These are phyloP conservation scores for Gloeostereum incarnatum DNA, from an alignment of 768 basidiomycete species.

Conservation along the genomic window DNA sequence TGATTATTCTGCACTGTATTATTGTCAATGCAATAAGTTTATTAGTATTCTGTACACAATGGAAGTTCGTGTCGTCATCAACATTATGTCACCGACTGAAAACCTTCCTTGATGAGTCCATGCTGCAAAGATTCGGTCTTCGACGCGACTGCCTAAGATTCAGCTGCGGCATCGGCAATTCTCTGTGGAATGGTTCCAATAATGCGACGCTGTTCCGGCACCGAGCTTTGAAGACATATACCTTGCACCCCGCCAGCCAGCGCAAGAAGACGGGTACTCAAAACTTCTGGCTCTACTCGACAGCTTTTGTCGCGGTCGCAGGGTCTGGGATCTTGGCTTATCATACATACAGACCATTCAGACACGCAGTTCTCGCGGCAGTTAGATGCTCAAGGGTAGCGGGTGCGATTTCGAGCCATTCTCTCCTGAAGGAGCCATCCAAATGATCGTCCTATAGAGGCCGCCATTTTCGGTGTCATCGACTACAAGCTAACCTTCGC, in stretches of 20 bases:
- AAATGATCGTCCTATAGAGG: constrained; percentile 18
- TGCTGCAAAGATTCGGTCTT: not conserved
- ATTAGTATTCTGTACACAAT: not conserved
- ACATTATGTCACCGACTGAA: not conserved
- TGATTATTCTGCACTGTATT: too few relatives aligned
- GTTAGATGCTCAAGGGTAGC: constrained; percentile 78
- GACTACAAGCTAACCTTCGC: constrained; percentile 69
- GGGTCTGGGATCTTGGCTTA: constrained; percentile 33
- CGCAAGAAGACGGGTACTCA: too few relatives aligned
- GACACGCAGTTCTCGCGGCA: constrained; percentile 65
- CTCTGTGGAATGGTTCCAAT: too few relatives aligned
- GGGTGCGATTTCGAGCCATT: constrained; percentile 23
- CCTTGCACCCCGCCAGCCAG: too few relatives aligned
- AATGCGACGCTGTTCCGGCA: too few relatives aligned
- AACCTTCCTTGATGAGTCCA: not conserved
- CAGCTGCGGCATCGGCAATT: not conserved
- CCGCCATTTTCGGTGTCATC: constrained; percentile 52
- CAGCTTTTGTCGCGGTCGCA: not conserved
- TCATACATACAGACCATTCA: constrained; percentile 60
- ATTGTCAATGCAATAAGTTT: not conserved
- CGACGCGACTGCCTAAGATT: constrained; percentile 1
- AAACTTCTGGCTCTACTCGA: not conserved
- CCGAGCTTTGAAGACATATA: too few relatives aligned
- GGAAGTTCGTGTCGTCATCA: not conserved
- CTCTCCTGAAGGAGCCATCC: constrained; percentile 12